A percentile compares a stretch with the other conserved stretches of the same genome.
Evolutionary conservation across 495 filamentous ascomycete genomes (phyloP).

Genomic region (Margaritispora aquatica): DNA sequence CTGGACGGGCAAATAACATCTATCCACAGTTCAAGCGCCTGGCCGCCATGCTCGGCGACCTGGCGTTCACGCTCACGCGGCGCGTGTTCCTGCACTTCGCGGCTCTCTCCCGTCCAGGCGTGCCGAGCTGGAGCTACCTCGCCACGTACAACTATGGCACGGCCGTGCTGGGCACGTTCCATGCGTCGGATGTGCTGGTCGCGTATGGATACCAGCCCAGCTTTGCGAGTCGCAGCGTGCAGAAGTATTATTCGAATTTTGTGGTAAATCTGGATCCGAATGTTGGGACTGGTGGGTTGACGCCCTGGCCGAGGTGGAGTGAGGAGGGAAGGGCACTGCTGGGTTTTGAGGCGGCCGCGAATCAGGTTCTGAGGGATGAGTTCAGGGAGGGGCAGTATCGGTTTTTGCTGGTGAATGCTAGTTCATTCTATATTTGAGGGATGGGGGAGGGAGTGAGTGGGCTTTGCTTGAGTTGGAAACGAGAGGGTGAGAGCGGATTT

Average conservation of each 20-base stretch:
- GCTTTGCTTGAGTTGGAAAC: too few species aligned
- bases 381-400: slow-evolving; percentile 46
- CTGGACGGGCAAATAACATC: slow-evolving; percentile 52
- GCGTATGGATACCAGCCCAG: slow-evolving; percentile 8
- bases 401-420: slow-evolving; percentile 39
- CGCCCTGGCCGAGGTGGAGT: slow-evolving; percentile 57
- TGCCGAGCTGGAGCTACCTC: slow-evolving; percentile 64
- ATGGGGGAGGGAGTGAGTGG: too few species aligned
- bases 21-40: slow-evolving; percentile 72
- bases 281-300: slow-evolving; percentile 29
- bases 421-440: not conserved
- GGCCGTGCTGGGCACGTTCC: slow-evolving; percentile 67
- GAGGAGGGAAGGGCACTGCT: slow-evolving; percentile 41
- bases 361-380: slow-evolving; percentile 47
- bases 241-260: slow-evolving; percentile 60
- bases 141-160: slow-evolving; percentile 57
- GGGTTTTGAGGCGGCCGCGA: slow-evolving; percentile 44
- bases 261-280: slow-evolving; percentile 61
- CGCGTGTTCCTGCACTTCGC: slow-evolving; percentile 35
- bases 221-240: slow-evolving; percentile 47
- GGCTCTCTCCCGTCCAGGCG: slow-evolving; percentile 57
- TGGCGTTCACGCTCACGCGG: slow-evolving; percentile 9
- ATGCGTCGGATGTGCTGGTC: slow-evolving; percentile 47
- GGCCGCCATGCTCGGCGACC: slow-evolving; percentile 63
- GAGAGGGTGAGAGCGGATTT: too few species aligned